phyloP scores from a whole-genome alignment of 129 eudicot genomes.

The Arctium lappa region DNA sequence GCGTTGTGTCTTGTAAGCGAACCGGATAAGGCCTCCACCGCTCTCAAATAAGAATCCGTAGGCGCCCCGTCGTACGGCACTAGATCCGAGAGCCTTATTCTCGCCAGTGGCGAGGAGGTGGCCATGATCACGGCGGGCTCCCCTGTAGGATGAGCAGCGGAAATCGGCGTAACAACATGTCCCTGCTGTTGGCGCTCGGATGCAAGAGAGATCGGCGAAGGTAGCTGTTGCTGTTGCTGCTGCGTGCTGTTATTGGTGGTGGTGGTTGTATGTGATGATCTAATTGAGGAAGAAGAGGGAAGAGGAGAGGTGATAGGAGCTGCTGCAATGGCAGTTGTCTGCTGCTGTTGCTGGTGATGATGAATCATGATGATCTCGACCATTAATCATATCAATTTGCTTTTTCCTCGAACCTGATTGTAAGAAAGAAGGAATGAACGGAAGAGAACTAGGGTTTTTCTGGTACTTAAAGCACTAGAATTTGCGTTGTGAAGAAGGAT shows the following conservation, averaged over 20 bases:
- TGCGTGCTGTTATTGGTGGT: constrained; percentile 18
- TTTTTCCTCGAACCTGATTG: constrained; percentile 3
- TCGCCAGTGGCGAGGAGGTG: constrained; percentile 24
- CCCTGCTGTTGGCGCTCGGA: constrained; percentile 29
- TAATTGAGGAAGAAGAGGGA: constrained; percentile 32
- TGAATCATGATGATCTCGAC: constrained; percentile 45
- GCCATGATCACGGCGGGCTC: constrained; percentile 19
- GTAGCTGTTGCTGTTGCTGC: constrained; percentile 17
- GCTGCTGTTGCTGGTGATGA: constrained; percentile 36
- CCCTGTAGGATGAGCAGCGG: constrained; percentile 30
- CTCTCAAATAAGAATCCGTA: constrained; percentile 48
- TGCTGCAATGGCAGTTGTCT: constrained; percentile 23
- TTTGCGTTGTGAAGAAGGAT: background rate
- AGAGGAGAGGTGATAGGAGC: constrained; percentile 23
- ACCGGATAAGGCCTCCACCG: constrained; percentile 70
- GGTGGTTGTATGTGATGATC: constrained; percentile 38
- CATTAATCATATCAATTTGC: constrained; percentile 36
- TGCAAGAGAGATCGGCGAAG: constrained; percentile 39
- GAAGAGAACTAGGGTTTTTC: constrained; percentile 16
- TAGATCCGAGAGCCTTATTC: constrained; percentile 66
- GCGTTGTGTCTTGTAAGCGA: constrained; percentile 80
- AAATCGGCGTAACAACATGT: constrained; percentile 29
- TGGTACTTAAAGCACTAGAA: background rate
- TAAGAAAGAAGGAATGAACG: background rate
- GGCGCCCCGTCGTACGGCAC: constrained; percentile 74